Base-by-base conservation (phyloP, 2,329 filamentous ascomycete species). In the Penicillium nordicum region DNA sequence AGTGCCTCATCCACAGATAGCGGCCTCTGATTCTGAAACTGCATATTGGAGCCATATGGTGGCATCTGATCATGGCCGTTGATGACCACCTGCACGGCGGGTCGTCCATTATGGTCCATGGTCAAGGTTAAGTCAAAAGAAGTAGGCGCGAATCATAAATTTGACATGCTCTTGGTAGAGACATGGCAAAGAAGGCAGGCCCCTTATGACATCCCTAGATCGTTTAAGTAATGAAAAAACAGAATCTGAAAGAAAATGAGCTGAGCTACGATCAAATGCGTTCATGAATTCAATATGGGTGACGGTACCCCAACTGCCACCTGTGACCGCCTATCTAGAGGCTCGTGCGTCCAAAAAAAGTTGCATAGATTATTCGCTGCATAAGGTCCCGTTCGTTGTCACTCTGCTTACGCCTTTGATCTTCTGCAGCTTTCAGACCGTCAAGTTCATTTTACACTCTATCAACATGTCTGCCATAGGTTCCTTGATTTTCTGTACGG, bases 401-500 rank as follows among this genome's bases (percentile, higher is more conserved):
- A 37, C 42, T 41, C 47, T 43, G 16, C 48, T 58, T 38, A 34
- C 27, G 32, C 34, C 23, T 46, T 14, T 27, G 27, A 42, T 27
- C 38, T 44, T 32, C 32, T 36, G 27, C 32, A 53, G 16, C 14
- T 42, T 27, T 41, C 32, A 21, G 21, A 48, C 21, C n/a, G 46
- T 48, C 2, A 27, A 10, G 5, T 49, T 34, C 16, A 23, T 42
- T 25, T 49, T 46, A 23, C 7, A 36, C 16, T 38, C 7, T 6
- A 7, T 27, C 57, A 65, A 40, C 2, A 97, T 97, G 93, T 86
- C 92, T 63, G 87, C 90, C 18, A 92, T 97, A 64, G 93, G 92
- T 54, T 93, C 92, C 50, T 81, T 97, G 40, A 87, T 96, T 36
- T 97, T 97, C 75, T 97, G 93, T 79, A 90, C 83, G 52, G 90